Evolutionary conservation across 192 early-diverging fungal species (phyloP), one percentile per base, ranked within the genome.

Genomic region (Umbelopsis sp.): DNA sequence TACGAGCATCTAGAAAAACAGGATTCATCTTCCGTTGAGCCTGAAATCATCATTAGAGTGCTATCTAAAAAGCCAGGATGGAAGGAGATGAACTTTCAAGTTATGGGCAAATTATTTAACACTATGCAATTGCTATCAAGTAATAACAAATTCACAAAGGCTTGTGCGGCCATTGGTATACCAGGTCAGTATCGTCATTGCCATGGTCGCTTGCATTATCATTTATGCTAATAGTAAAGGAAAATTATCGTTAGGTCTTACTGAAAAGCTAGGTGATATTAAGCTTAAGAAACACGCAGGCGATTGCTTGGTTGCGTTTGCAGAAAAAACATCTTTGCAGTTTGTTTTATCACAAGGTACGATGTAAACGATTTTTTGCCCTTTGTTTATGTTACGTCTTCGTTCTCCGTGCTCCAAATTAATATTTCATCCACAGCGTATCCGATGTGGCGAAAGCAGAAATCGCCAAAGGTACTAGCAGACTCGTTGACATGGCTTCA

Each of bases 31-130:
- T 71, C 73, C 9, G 68, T 94, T 4, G 91, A 94, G 51, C 84
- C 92, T 12, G 97, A 99, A 74, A 82, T 96, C 22, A 81, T 99
- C 29, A 84, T 94, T 8, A 87, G 94, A 22, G 86, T 88, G 65
- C 77, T 99, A 26, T 77, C 85, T 10, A 91, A 92, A 49, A 94
- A 93, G 32, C 95, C 95, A 0, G 96, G 97, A 4, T 97, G 93
- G 93, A 98, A 98, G 79, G 97, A 99, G 75, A 95, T 87, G 84
- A 99, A 99, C 81, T 98, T 98, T 77, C 97, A 99, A 71, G 89
- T 96, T 34, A 91, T 86, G 62, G 80, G 85, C 7, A 91, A 88
- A 16, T 82, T 94, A 65, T 90, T 93, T 77, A 86, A 90, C 69
- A 80, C 91, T 1, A 88, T 96, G 68, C 86, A 93, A 69, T 80